Evolutionary conservation across 768 basidiomycete species (phyloP), one percentile per base, ranked within the genome.

Genomic region (Termitomyces sp.): DNA sequence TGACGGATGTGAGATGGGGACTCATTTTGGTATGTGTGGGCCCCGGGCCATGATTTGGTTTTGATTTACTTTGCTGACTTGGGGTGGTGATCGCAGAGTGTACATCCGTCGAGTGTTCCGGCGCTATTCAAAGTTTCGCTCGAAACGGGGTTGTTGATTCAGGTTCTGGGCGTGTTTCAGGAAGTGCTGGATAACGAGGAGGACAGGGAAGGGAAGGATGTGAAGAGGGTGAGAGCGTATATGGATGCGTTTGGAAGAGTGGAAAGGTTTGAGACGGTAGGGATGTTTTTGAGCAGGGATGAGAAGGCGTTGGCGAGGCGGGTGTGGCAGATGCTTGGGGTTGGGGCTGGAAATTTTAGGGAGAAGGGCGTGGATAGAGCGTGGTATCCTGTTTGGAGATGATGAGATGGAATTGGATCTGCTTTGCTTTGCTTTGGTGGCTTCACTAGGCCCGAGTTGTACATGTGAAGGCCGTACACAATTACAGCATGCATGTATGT

Each of bases 101-200:
- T 90, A 43, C 70, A 79, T 0, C 81, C 89, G 0, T 45, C 72
- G 8, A 70, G 71, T 17, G 66, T 92, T 26, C 87, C 88, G 0
- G 60, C 73, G 1, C 67, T 93, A 38, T 90, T 88, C 69, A 77
- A 85, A 61, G 81, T 75, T 0, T 88, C 88, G 0, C 74, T 93
- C 32, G 90, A 92, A 43, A 80, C 90, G 0, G 62, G 74, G 1
- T 62, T 88, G 26, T 77, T 93, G 17, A 72, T 74, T 2, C 79
- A 81, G 1, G 72, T 91, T 21, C 65, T 91, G 24, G 69, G 74
- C 28, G 77, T 76, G 2, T 81, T 90, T 59, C 66, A 64, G 8
- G 62, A 63, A 0, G 61, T 68, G 11, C 66, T 75, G 54, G 34
- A 34, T 14, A 59, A n/a, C n/a, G n/a, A n/a, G n/a, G n/a, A n/a